Evolutionary conservation across 1,139 yeast species (phyloP), one percentile per base, ranked within the genome.

Genomic region (Protomyces arabidopsidicola): DNA sequence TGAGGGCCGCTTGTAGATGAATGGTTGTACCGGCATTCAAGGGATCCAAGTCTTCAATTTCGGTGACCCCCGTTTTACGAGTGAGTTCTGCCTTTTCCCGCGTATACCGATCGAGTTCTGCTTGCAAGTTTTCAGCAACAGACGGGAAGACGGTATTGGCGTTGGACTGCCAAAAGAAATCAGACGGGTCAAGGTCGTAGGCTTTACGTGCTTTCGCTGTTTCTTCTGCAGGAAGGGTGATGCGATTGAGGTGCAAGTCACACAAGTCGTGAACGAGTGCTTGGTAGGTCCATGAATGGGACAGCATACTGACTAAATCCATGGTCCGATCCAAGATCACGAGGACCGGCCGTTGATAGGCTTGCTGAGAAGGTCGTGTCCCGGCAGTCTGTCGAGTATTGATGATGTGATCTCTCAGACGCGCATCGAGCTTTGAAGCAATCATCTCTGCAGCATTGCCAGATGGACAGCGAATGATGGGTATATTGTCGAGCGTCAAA

Each of bases 251-350:
- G 69, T 85, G 83, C 70, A 93, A 80, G 64, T 83, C 82, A 74
- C 95, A 89, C 10, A 90, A 95, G 74, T 93, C 99, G 71, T 91
- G 88, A 16, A 93, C 95, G 83, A 93, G 86, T 71, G 97, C 90
- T 77, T 93, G 97, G 74, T 93, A 93, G 61, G 95, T 90, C 98
- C 98, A 91, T 5, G 97, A 90, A 75, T 93, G 99, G 1, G 95
- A 84, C 74, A 95, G 86, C 98, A 93, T 91, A 34, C 96, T 87
- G 1, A 93, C 86, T 68, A 95, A 79, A 75, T 95, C 98, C 67
- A 93, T 81, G 71, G 88, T 89, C 73, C 99, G 82, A 75, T 93
- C 99, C 65, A 91, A 77, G 62, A 93, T 76, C 45, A 95, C 81
- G 70, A 93, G 79, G 16, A 93, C 97, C 3, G 89, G 84, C 67